phyloP scores from a whole-genome alignment of 768 basidiomycete genomes.

The Dentipellis fragilis region DNA sequence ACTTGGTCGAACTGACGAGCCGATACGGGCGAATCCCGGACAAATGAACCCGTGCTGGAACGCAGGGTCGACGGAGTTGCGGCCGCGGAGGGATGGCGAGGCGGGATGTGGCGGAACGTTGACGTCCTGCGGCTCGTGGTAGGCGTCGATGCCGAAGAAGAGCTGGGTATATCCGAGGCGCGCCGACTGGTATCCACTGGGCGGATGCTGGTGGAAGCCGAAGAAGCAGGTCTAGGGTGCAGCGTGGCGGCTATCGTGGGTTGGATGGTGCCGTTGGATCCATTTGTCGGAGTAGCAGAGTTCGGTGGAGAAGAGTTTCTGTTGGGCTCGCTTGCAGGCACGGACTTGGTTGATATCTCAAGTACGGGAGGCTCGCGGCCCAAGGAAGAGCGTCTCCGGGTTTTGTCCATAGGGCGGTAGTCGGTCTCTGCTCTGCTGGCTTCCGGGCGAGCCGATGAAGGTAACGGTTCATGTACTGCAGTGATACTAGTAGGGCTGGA shows the following conservation, averaged over 20 bases:
- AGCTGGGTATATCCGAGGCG: not conserved
- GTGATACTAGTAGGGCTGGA: not conserved
- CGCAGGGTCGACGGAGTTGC: conserved; percentile 27
- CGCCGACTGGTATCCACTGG: no score
- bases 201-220: no score
- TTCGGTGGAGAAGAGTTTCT: not conserved
- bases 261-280: not conserved
- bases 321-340: not conserved
- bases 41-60: conserved; percentile 11
- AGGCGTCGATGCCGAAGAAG: conserved; percentile 5
- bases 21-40: conserved; percentile 11
- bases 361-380: not conserved
- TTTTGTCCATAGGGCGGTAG: not conserved
- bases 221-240: not conserved
- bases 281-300: not conserved
- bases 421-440: no score
- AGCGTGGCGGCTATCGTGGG: not conserved
- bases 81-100: conserved; percentile 18
- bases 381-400: not conserved
- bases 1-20: conserved; percentile 11
- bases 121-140: conserved; percentile 28
- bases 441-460: not conserved
- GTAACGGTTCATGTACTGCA: not conserved
- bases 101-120: conserved; percentile 44
- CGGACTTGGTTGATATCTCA: not conserved